Evolutionary conservation across 768 basidiomycete species (phyloP), one percentile per base, ranked within the genome.

Genomic region (Lactarius trivialis): DNA sequence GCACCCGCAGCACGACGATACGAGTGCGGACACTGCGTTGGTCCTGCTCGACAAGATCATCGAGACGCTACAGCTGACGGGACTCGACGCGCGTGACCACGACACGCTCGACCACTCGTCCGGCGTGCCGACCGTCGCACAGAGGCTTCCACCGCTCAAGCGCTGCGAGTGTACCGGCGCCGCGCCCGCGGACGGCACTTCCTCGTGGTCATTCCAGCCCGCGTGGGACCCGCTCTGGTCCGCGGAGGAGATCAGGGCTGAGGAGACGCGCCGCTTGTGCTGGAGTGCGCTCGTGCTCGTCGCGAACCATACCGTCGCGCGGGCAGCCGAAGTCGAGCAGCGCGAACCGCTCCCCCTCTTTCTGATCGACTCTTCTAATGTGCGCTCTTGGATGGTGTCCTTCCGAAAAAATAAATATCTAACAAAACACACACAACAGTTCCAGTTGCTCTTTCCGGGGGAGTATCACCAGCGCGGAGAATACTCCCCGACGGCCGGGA

Each of bases 241-340:
- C 2, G 70, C 75, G 0, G 75, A 73, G 0, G 81, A 91, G 65
- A 78, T 80, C 36, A 79, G 80, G 39, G 81, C 80, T 58, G 90
- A 92, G 69, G 86, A 89, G 67, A 83, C 83, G 60, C 80, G 89
- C n/a, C 75, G 90, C 28, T 76, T 91, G 19, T 88, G 86, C 69
- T 91, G 90, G 90, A 81, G 82, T 61, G 81, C 89, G 19, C 79
- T 92, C 43, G 80, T 81, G 61, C 78, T 91, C 30, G 79, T 88
- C 57, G 82, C 88, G 8, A 82, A 79, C 60, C 85, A 88, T 68
- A 83, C 85, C 17, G 81, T 84, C 24, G 83, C 85, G 68, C 87
- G 85, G 67, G 83, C 83, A 21, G 84, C 85, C 0, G 84, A 87
- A 21, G 84, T 84, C 0, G 84, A 87, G 71, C 79, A 83, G 58